Percentiles rank a stretch among this genome's conserved stretches.
These are phyloP conservation scores for Alisma plantagoaquatica DNA, from an alignment of 106 monocot genomes.

Conservation along the genomic window DNA sequence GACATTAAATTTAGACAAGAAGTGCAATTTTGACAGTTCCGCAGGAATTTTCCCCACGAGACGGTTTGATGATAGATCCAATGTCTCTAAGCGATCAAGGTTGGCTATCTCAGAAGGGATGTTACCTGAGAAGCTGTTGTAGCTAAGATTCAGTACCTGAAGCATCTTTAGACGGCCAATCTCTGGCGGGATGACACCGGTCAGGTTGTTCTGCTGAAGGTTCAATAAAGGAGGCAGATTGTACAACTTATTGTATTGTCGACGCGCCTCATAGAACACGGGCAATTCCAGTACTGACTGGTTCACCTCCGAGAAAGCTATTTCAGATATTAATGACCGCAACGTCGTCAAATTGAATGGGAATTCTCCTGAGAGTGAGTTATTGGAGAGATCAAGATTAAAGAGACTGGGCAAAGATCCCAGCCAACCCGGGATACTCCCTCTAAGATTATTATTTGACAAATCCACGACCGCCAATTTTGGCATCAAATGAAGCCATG, in stretches of 20 bases:
- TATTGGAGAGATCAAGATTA: conserved; percentile 28
- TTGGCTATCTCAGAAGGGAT: conserved; percentile 14
- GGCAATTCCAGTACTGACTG: conserved; percentile 18
- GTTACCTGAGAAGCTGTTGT: conserved; percentile 30
- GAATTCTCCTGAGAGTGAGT: conserved; percentile 18
- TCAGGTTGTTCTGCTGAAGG: conserved; percentile 21
- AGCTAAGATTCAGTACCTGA: conserved; percentile 26
- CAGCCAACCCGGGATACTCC: conserved; percentile 22
- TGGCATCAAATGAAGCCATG: conserved; percentile 17
- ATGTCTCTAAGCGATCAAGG: conserved; percentile 13
- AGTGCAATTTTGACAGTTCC: conserved; percentile 11
- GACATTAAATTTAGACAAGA: conserved; percentile 26
- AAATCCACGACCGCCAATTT: conserved; percentile 28
- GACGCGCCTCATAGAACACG: not conserved
- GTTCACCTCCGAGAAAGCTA: conserved; percentile 7
- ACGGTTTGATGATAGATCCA: conserved; percentile 26
- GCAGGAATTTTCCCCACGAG: conserved; percentile 27
- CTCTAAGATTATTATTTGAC: conserved; percentile 24
- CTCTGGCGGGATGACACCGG: conserved; percentile 20
- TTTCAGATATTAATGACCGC: conserved; percentile 11
- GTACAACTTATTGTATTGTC: conserved; percentile 25
- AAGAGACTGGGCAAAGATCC: conserved; percentile 19
- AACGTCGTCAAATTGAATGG: conserved; percentile 14
- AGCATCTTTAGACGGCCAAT: conserved; percentile 26
- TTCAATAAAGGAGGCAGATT: conserved; percentile 18